Evolutionary conservation across 768 basidiomycete species (phyloP), one percentile per base, ranked within the genome.

Genomic region (Trametes cinnabarina): DNA sequence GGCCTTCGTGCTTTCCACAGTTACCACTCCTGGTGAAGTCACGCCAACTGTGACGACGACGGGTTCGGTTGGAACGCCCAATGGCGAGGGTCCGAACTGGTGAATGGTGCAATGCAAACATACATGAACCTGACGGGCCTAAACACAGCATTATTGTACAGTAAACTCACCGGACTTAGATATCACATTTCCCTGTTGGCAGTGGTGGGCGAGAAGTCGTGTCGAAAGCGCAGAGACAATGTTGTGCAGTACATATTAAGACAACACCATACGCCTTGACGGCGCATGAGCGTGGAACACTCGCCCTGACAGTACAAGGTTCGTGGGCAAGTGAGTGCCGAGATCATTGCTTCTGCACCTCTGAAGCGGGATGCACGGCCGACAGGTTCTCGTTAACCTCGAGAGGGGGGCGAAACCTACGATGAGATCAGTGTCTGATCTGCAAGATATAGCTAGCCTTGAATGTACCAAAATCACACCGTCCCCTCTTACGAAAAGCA

Each of bases 401-500:
- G 83, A 57, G 88, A 84, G 46, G 90, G 90, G 47, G 90, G 90
- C 4, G 90, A 92, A 43, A 92, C 90, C 90, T 92, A 40, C 41
- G 32, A 41, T 3, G 34, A 10, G 46, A 50, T 28, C 20, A 32
- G 34, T 19, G 12, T 40, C 49, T 42, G 20, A 59, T 20, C 34
- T 26, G 3, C 3, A 2, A 40, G 20, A 14, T 44, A 34, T 28
- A 44, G 34, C 2, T 8, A 22, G 4, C 48, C 25, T 2, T 7
- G 17, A 46, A 77, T 86, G 60, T 61, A 97, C 96, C 71, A 98
- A 76, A 63, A 98, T 98, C 19, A 98, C 96, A 54, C 96, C 94
- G 71, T 98, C 96, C 49, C 96, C 96, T 71, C 97, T 79, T 1
- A 99, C 95, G 68, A 98, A 99, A 40, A 99, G 79, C 96, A 99